A percentile compares a stretch with the other conserved stretches of the same genome.
Conservation (phyloP, 257 asterid genomes). For the Przewalskia tangutica region DNA sequence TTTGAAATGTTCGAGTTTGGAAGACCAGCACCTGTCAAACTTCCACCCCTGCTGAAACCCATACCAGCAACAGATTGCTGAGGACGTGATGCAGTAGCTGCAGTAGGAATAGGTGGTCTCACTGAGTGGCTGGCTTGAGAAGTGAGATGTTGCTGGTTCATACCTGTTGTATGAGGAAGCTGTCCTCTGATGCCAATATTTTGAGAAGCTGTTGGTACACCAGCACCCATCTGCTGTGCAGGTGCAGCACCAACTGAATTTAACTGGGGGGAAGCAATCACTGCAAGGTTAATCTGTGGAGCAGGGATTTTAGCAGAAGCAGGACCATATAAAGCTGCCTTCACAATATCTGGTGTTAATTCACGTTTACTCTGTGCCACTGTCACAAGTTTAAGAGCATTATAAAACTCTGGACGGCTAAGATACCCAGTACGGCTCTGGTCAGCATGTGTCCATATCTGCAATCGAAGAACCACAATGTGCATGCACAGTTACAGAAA, state of each 20-base stretch:
- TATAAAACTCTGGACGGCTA: constrained; percentile 72
- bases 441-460: constrained; percentile 90
- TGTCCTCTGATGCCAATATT: constrained; percentile 27
- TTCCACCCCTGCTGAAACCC: constrained; percentile 31
- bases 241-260: constrained; percentile 39
- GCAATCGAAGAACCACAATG: constrained; percentile 19
- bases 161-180: constrained; percentile 29
- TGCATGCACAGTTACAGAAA: background rate
- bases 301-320: constrained; percentile 93
- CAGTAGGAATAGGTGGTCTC: constrained; percentile 44
- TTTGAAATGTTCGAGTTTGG: constrained; percentile 33
- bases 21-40: constrained; percentile 31
- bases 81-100: constrained; percentile 38
- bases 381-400: constrained; percentile 91
- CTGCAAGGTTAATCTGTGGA: constrained; percentile 61
- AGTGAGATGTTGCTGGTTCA: constrained; percentile 55
- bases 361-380: constrained; percentile 97
- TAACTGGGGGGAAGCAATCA: constrained; percentile 41
- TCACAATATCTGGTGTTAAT: constrained; percentile 82
- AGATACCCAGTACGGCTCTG: constrained; percentile 70
- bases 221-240: constrained; percentile 22
- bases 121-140: constrained; percentile 42
- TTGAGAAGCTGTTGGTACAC: constrained; percentile 31
- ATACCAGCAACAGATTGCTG: constrained; percentile 34
- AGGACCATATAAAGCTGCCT: constrained; percentile 79